Evolutionary conservation across 129 eudicot genomes (phyloP).

Genomic region (Heracleum sosnowskyi): DNA sequence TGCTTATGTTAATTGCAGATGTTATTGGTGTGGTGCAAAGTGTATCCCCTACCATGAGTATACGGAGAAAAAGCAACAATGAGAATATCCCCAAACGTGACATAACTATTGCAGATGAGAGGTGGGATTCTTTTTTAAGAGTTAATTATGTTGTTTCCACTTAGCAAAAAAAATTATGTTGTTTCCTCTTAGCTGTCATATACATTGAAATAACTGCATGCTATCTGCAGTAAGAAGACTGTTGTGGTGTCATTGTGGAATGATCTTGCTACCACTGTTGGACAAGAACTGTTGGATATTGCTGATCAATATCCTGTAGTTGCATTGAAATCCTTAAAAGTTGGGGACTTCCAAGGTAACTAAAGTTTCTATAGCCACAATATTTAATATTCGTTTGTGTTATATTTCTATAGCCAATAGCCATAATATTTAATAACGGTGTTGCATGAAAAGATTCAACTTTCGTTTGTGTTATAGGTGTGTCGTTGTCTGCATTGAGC

Average conservation of each 20-base stretch:
- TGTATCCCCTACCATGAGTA: constrained; percentile 89
- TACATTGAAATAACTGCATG: neutral
- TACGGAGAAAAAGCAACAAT: constrained; percentile 68
- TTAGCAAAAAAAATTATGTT: no score
- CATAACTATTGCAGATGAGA: constrained; percentile 81
- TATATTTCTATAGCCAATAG: no score
- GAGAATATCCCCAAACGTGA: constrained; percentile 79
- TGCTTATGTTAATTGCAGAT: constrained; percentile 37
- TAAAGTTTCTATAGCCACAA: neutral
- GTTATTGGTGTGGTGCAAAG: constrained; percentile 91
- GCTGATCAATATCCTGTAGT: constrained; percentile 78
- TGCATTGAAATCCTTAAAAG: constrained; percentile 80
- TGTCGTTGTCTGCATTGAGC: constrained; percentile 67
- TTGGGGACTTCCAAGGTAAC: constrained; percentile 85
- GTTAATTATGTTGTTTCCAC: neutral
- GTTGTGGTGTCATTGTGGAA: constrained; percentile 90
- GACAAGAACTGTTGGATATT: constrained; percentile 80
- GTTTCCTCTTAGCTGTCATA: neutral
- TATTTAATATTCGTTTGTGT: neutral
- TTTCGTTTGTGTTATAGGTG: no score
- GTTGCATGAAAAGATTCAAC: no score
- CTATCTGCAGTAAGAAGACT: constrained; percentile 73
- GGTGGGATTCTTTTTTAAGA: constrained; percentile 30
- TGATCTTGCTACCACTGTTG: constrained; percentile 70
- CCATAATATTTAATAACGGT: no score